Conservation (phyloP, 352 stramenopile genomes). For the Phytophthora lateralis region DNA sequence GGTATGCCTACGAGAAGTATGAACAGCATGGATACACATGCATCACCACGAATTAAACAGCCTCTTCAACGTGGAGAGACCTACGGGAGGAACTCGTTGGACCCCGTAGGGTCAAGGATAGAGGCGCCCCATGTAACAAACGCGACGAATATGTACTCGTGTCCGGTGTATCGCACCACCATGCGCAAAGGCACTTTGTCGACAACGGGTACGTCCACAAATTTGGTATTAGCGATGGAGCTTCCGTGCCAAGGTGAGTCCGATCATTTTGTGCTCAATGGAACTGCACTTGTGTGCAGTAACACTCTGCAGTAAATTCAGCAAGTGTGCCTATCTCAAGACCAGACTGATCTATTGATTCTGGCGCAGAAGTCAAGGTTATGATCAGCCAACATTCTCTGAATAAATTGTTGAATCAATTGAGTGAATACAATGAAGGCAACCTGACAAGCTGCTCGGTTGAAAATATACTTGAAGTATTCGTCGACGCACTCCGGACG, state of each 20-base stretch:
- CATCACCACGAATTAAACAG: neutral
- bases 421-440: too few species aligned
- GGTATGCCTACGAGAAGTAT: constrained; percentile 1
- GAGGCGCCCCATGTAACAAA: constrained; percentile 1
- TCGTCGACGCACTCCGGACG: too few species aligned
- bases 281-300: constrained; percentile 89
- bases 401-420: too few species aligned
- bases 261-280: constrained; percentile 90
- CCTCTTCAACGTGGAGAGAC: constrained; percentile 10
- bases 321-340: neutral
- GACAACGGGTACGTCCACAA: constrained; percentile 94
- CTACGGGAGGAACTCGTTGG: neutral
- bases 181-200: constrained; percentile 89
- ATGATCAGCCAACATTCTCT: too few species aligned
- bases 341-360: too few species aligned
- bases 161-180: constrained; percentile 93
- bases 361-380: too few species aligned
- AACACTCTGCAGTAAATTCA: constrained; percentile 4
- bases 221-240: constrained; percentile 92
- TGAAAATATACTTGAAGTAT: too few species aligned
- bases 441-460: too few species aligned
- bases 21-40: neutral
- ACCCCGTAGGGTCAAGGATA: neutral
- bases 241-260: constrained; percentile 73
- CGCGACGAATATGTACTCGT: constrained; percentile 67